A percentile compares a stretch with the other conserved stretches of the same genome.
These are phyloP conservation scores for Solanum aculeatissimum DNA, from an alignment of 305 asterid genomes.

Conservation along the genomic window DNA sequence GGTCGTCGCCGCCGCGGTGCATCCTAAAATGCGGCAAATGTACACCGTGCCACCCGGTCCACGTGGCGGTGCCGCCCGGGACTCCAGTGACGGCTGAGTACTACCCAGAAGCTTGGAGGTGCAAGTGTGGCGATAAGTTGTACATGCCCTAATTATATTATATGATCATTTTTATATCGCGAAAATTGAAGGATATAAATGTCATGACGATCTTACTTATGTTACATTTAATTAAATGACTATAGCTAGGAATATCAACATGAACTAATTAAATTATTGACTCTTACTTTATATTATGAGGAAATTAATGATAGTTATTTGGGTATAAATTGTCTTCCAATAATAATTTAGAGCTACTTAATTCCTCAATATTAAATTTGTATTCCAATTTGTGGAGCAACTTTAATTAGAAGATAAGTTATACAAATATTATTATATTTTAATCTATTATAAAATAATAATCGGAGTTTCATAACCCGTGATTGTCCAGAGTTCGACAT, in stretches of 20 bases:
- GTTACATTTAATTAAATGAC: not conserved
- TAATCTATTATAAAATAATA: not conserved
- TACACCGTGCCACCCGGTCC: conserved; percentile 59
- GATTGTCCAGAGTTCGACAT: not conserved
- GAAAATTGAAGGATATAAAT: not conserved
- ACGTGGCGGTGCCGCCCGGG: conserved; percentile 61
- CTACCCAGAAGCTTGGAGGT: conserved; percentile 87
- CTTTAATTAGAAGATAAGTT: not conserved
- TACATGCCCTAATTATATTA: conserved; percentile 41
- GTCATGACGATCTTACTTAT: not conserved
- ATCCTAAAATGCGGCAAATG: conserved; percentile 45
- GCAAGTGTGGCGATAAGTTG: conserved; percentile 68
- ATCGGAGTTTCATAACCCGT: not conserved
- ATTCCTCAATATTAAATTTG: not conserved
- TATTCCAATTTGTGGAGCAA: not conserved
- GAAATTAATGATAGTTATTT: not conserved
- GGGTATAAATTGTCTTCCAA: not conserved
- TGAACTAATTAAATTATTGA: not conserved
- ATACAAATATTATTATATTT: not conserved
- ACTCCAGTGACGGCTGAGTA: conserved; percentile 47
- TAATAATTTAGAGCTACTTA: not conserved
- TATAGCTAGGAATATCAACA: not conserved
- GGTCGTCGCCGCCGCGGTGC: conserved; percentile 69
- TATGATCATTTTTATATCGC: not conserved
- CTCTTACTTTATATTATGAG: not conserved